Percentiles rank a stretch among this genome's conserved stretches.
Evolutionary conservation across 495 filamentous ascomycete genomes (phyloP).

Genomic region (Lasiosphaeria ovina): DNA sequence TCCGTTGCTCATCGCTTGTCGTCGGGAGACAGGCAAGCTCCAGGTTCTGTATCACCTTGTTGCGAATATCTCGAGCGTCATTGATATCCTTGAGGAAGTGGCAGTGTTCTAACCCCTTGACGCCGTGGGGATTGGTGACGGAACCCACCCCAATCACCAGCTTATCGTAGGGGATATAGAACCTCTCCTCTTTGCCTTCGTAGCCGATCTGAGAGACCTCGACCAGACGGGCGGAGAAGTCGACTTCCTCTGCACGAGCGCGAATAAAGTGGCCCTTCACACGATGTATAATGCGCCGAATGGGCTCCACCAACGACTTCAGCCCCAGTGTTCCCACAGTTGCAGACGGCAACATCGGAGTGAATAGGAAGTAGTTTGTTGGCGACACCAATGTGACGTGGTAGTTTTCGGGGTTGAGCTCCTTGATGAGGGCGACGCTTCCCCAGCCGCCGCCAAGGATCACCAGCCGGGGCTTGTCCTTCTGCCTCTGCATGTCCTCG

Average conservation of each 20-base stretch:
- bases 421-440: slow-evolving; percentile 87
- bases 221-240: slow-evolving; percentile 86
- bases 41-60: slow-evolving; percentile 85
- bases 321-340: slow-evolving; percentile 95
- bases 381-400: slow-evolving; percentile 93
- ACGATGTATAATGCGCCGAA: slow-evolving; percentile 74
- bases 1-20: slow-evolving; percentile 84
- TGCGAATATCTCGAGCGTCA: slow-evolving; percentile 86
- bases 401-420: slow-evolving; percentile 83
- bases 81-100: slow-evolving; percentile 92
- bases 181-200: slow-evolving; percentile 67
- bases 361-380: slow-evolving; percentile 95
- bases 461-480: slow-evolving; percentile 87
- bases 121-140: slow-evolving; percentile 90
- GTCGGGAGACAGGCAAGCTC: slow-evolving; percentile 92
- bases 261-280: slow-evolving; percentile 88
- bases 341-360: slow-evolving; percentile 93
- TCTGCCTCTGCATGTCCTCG: slow-evolving; percentile 62
- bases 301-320: slow-evolving; percentile 86
- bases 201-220: slow-evolving; percentile 74
- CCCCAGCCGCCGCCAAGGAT: slow-evolving; percentile 96
- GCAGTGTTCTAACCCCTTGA: slow-evolving; percentile 91
- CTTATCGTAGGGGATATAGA: slow-evolving; percentile 98
- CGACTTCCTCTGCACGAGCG: slow-evolving; percentile 79
- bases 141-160: slow-evolving; percentile 94